These are phyloP conservation scores for Harringtonia aguacate DNA, from an alignment of 2,329 filamentous ascomycete species.

Conservation along the genomic window DNA sequence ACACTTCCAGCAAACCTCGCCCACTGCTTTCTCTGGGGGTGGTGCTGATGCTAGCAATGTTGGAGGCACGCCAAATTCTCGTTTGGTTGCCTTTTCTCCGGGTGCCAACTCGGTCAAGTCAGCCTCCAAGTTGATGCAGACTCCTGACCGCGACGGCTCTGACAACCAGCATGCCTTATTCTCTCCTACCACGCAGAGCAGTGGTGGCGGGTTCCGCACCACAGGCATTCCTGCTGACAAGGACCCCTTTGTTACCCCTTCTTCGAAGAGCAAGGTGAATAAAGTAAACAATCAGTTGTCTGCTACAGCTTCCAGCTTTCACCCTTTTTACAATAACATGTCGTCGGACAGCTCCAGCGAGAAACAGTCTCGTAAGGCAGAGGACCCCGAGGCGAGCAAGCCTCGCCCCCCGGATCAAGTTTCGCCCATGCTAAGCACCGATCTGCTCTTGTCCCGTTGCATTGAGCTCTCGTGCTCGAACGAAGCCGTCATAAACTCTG, in stretches of 20 bases:
- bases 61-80: constrained; percentile 51
- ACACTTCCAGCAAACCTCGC: constrained; percentile 34
- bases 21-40: constrained; percentile 30
- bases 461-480: constrained; percentile 27
- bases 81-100: constrained; percentile 52
- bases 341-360: constrained; percentile 13
- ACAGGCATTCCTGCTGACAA: constrained; percentile 23
- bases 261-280: constrained; percentile 18
- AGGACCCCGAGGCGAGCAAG: constrained; percentile 8
- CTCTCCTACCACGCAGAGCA: constrained; percentile 15
- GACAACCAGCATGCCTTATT: constrained; percentile 16
- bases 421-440: constrained; percentile 30
- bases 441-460: constrained; percentile 33
- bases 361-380: background rate
- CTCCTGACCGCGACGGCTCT: constrained; percentile 19
- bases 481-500: constrained; percentile 19
- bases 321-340: constrained; percentile 29
- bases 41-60: constrained; percentile 2
- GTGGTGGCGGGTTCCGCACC: constrained; percentile 13
- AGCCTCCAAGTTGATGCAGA: constrained; percentile 21
- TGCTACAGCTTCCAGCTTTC: constrained; percentile 52
- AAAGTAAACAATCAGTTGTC: constrained; percentile 39
- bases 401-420: constrained; percentile 17
- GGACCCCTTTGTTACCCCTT: constrained; percentile 43
- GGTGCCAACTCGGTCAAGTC: constrained; percentile 40